These are phyloP conservation scores for Podila epicladia DNA, from an alignment of 192 early-diverging fungal genomes.

Conservation along the genomic window DNA sequence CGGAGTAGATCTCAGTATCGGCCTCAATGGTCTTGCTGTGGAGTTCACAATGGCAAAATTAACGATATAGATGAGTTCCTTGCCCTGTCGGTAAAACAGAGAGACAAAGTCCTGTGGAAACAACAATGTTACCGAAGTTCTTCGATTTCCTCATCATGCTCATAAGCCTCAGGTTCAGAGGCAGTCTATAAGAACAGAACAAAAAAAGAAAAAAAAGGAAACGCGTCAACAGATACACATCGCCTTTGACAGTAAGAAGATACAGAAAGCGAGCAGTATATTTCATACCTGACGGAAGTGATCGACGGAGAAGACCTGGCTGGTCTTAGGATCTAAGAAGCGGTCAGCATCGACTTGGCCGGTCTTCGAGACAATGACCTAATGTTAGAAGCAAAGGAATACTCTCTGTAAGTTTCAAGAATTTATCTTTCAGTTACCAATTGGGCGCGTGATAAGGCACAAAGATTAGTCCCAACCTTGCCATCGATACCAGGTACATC, in stretches of 20 bases:
- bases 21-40: constrained; percentile 66
- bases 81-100: constrained; percentile 15
- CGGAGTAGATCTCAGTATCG: constrained; percentile 69
- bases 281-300: constrained; percentile 70
- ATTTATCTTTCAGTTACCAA: background rate
- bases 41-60: background rate
- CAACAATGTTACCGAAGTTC: constrained; percentile 42
- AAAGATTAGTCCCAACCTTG: constrained; percentile 44
- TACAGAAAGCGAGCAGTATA: no score
- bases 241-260: no score
- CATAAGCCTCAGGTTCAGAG: constrained; percentile 40
- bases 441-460: background rate
- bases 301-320: constrained; percentile 79
- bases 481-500: constrained; percentile 71
- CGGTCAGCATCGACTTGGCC: constrained; percentile 71
- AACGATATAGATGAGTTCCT: background rate
- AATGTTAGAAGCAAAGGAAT: background rate
- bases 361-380: constrained; percentile 83
- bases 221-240: no score
- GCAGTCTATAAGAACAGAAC: constrained; percentile 22
- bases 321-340: constrained; percentile 81
- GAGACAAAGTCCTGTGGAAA: background rate
- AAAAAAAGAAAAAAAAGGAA: background rate
- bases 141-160: constrained; percentile 43
- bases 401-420: background rate